These are phyloP conservation scores for Chaetomiaceae sp. DNA, from an alignment of 2,329 filamentous ascomycete genomes.

Conservation along the genomic window DNA sequence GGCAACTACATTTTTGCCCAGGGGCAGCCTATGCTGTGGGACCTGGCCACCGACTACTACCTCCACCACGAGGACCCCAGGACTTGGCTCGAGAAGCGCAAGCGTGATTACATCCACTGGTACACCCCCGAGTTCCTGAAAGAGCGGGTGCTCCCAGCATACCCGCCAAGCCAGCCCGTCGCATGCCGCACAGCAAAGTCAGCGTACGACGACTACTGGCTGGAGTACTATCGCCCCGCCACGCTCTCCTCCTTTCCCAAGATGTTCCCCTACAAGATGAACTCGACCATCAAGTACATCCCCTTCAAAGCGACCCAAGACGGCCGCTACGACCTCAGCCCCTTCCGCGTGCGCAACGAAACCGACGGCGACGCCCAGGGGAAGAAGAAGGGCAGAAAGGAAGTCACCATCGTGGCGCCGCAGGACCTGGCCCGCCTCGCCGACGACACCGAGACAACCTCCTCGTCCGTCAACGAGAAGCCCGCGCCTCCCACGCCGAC, in stretches of 20 bases:
- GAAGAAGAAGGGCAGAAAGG: constrained; percentile 62
- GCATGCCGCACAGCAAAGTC: constrained; percentile 44
- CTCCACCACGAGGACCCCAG: constrained; percentile 85
- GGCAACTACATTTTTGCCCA: constrained; percentile 89
- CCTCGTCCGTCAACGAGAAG: constrained; percentile 36
- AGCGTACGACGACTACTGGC: constrained; percentile 90
- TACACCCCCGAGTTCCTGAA: constrained; percentile 71
- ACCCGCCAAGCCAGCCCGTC: constrained; percentile 32
- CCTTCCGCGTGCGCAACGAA: constrained; percentile 74
- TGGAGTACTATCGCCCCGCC: constrained; percentile 90
- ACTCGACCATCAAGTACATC: constrained; percentile 79
- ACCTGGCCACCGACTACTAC: constrained; percentile 91
- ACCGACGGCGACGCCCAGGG: constrained; percentile 54
- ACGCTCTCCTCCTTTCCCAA: constrained; percentile 86
- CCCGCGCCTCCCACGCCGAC: neutral
- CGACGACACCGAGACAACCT: constrained; percentile 37
- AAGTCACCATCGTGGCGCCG: constrained; percentile 65
- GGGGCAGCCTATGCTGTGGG: constrained; percentile 94
- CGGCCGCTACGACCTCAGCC: constrained; percentile 77
- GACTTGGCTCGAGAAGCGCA: constrained; percentile 58
- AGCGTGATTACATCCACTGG: constrained; percentile 81
- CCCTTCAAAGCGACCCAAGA: constrained; percentile 69
- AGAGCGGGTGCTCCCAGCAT: constrained; percentile 54
- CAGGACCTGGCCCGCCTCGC: constrained; percentile 36
- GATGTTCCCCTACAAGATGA: constrained; percentile 89